phyloP scores from a whole-genome alignment of 257 asterid species.

The Nicotiana tabacum region DNA sequence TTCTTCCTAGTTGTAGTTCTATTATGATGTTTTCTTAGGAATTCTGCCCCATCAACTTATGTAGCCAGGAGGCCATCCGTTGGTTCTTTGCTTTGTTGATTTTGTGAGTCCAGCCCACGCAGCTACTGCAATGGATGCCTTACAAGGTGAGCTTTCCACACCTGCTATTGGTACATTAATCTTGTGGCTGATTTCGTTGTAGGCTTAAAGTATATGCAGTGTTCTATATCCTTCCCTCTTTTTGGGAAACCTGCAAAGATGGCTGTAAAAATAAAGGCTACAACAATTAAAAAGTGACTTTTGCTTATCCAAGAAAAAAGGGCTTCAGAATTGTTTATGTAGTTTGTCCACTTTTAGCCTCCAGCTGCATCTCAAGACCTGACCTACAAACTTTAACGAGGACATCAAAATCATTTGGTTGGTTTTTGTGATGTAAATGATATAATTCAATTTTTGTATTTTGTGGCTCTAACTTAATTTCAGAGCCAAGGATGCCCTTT shows the following conservation, averaged over 20 bases:
- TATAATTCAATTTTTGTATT: too few species aligned
- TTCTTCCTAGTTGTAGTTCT: background rate
- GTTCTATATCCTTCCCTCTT: background rate
- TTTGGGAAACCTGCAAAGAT: background rate
- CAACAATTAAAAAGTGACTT: background rate
- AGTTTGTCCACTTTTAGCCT: background rate
- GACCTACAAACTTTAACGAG: background rate
- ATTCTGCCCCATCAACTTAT: conserved; percentile 15
- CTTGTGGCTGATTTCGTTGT: background rate
- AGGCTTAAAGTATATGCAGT: background rate
- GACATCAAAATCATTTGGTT: too few species aligned
- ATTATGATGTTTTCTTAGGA: background rate
- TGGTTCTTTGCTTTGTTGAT: conserved; percentile 80
- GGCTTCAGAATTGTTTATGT: background rate
- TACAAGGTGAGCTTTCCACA: conserved; percentile 46
- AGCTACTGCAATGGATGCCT: conserved; percentile 73
- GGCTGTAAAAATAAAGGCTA: background rate
- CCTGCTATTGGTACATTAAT: background rate
- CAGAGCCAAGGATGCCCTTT: too few species aligned
- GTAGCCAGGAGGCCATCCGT: conserved; percentile 69
- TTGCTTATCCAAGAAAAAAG: background rate
- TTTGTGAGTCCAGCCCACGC: conserved; percentile 79
- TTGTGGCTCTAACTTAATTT: too few species aligned
- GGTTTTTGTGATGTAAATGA: too few species aligned
- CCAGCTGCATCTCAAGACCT: background rate